phyloP scores from a whole-genome alignment of 108 stramenopile genomes.

The Nannochloropsis gaditana region DNA sequence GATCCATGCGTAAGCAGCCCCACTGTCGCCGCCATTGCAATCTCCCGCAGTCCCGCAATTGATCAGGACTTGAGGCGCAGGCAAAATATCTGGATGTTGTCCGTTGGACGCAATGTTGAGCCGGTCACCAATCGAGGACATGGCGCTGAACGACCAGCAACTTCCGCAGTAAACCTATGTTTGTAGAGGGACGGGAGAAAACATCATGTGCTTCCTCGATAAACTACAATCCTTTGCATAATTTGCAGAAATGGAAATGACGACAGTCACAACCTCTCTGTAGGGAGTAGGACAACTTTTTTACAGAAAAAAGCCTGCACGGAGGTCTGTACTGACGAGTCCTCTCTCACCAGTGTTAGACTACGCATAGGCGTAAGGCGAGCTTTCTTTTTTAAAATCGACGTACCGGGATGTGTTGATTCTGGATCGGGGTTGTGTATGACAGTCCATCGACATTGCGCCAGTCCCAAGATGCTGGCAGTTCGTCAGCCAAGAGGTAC shows the following conservation, averaged over 20 bases:
- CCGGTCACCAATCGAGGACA: constrained; percentile 21
- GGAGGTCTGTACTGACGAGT: too few species aligned
- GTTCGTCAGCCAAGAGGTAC: neutral
- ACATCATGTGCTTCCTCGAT: too few species aligned
- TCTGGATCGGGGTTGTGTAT: constrained; percentile 22
- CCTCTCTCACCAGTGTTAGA: too few species aligned
- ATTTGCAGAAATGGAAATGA: too few species aligned
- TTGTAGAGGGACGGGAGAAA: too few species aligned
- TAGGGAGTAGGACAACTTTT: too few species aligned
- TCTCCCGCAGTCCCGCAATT: constrained; percentile 21
- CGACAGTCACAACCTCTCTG: too few species aligned
- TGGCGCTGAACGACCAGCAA: constrained; percentile 21
- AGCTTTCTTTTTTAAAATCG: neutral
- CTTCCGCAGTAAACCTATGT: constrained; percentile 18
- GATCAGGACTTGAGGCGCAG: neutral
- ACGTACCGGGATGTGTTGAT: constrained; percentile 24
- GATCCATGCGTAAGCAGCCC: constrained; percentile 18
- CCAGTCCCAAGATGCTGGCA: neutral
- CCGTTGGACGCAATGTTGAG: constrained; percentile 16
- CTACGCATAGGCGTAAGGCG: neutral
- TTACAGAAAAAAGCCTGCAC: too few species aligned
- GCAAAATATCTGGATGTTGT: neutral
- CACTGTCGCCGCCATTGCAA: constrained; percentile 17
- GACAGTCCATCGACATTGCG: neutral
- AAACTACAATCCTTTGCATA: too few species aligned